Evolutionary conservation across 2,329 filamentous ascomycete species (phyloP).

Genomic region (Pseudogymnoascus sp.): DNA sequence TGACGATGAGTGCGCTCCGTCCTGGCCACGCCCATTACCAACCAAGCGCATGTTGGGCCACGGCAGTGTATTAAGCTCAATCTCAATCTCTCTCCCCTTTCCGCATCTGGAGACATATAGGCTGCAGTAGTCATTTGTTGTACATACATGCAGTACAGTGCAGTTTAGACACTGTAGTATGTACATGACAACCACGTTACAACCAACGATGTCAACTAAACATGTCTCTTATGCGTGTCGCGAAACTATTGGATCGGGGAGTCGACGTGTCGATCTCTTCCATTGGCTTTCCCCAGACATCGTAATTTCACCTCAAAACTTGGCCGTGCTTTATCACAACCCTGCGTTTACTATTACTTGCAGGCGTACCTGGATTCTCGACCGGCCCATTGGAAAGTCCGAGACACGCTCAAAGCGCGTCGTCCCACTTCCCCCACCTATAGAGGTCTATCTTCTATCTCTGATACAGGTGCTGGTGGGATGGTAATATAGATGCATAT

Average conservation of each 20-base stretch:
- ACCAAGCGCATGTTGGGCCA: not conserved
- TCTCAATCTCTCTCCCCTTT: not conserved
- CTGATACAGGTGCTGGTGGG: not conserved
- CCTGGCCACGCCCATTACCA: not conserved
- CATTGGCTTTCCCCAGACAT: constrained; percentile 5
- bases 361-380: not conserved
- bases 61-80: not conserved
- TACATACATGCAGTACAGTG: no score
- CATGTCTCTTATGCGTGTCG: constrained; percentile 2
- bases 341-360: not conserved
- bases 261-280: not conserved
- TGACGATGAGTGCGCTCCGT: not conserved
- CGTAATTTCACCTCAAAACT: not conserved
- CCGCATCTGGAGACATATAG: not conserved
- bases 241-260: constrained; percentile 2
- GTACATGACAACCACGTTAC: not conserved
- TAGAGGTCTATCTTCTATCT: not conserved
- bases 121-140: not conserved
- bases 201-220: not conserved
- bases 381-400: not conserved
- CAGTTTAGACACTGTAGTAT: not conserved
- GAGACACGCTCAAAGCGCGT: not conserved
- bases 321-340: not conserved
- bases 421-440: not conserved
- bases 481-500: constrained; percentile 5